A percentile compares a stretch with the other conserved stretches of the same genome.
Conservation (phyloP, 306 rosid species). For the Vigna hirtella region DNA sequence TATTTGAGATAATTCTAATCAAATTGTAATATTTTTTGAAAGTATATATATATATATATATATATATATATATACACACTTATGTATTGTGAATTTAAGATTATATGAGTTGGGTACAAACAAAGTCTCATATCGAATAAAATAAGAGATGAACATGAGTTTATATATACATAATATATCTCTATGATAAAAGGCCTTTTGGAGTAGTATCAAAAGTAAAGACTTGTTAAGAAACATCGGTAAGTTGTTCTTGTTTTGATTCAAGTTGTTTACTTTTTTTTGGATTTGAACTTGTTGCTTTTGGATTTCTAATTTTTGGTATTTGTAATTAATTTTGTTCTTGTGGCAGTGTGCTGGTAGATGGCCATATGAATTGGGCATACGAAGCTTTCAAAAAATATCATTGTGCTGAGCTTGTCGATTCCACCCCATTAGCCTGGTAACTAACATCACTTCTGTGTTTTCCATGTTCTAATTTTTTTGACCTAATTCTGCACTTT, state of each 20-base stretch:
- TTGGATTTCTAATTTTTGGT: conserved; percentile 34
- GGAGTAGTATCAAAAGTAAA: too few relatives aligned
- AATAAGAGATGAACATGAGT: too few relatives aligned
- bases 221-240: conserved; percentile 73
- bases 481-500: neutral
- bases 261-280: conserved; percentile 13
- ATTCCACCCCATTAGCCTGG: conserved; percentile 57
- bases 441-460: conserved; percentile 43
- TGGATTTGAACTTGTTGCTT: neutral
- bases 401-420: conserved; percentile 63
- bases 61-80: too few relatives aligned
- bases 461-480: conserved; percentile 21
- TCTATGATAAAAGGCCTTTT: too few relatives aligned
- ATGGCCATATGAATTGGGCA: conserved; percentile 87
- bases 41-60: too few relatives aligned
- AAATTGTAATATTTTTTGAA: too few relatives aligned
- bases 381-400: conserved; percentile 74
- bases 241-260: conserved; percentile 36
- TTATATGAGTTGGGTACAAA: too few relatives aligned
- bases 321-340: conserved; percentile 38
- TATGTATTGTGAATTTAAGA: too few relatives aligned
- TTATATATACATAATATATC: too few relatives aligned
- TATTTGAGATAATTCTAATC: too few relatives aligned
- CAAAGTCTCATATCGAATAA: too few relatives aligned
- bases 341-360: conserved; percentile 72